Conservation (phyloP, 2,329 filamentous ascomycete species). For the Tolypocladium sp. region DNA sequence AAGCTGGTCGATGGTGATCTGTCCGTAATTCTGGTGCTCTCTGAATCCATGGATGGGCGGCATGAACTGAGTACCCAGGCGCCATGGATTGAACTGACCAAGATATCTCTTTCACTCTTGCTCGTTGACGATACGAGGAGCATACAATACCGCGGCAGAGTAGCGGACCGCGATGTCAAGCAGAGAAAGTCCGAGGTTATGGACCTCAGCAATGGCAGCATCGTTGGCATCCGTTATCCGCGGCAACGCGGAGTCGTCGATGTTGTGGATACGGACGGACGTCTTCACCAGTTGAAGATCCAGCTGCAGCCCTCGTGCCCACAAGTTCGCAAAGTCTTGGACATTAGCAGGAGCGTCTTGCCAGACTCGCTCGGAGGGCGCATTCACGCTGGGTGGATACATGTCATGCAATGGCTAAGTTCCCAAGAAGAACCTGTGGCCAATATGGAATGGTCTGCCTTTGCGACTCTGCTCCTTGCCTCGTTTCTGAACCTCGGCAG, state of each 20-base stretch:
- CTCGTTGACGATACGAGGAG: conserved; percentile 50
- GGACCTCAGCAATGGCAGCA: conserved; percentile 35
- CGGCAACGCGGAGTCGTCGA: conserved; percentile 54
- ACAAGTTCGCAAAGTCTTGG: conserved; percentile 52
- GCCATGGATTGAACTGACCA: conserved; percentile 64
- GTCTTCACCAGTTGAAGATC: conserved; percentile 58
- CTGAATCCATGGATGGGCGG: conserved; percentile 52
- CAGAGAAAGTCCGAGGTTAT: conserved; percentile 36
- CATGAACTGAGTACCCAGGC: conserved; percentile 64
- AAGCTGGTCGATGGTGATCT: conserved; percentile 58
- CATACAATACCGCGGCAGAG: conserved; percentile 45
- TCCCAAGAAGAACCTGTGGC: conserved; percentile 33
- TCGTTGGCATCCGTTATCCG: conserved; percentile 47
- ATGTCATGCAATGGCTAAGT: conserved; percentile 60
- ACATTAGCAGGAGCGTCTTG: conserved; percentile 55
- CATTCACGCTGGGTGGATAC: conserved; percentile 63
- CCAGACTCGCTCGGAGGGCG: conserved; percentile 49
- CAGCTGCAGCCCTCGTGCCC: conserved; percentile 55
- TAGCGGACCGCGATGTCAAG: conserved; percentile 41
- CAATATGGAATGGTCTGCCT: conserved; percentile 60
- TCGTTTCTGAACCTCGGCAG: conserved; percentile 52
- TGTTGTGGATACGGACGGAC: conserved; percentile 52
- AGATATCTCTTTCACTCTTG: conserved; percentile 53
- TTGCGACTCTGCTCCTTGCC: conserved; percentile 54
- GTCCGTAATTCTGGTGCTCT: conserved; percentile 61